Conservation (phyloP, 2,329 filamentous ascomycete species). For the Aspergillus sp. region DNA sequence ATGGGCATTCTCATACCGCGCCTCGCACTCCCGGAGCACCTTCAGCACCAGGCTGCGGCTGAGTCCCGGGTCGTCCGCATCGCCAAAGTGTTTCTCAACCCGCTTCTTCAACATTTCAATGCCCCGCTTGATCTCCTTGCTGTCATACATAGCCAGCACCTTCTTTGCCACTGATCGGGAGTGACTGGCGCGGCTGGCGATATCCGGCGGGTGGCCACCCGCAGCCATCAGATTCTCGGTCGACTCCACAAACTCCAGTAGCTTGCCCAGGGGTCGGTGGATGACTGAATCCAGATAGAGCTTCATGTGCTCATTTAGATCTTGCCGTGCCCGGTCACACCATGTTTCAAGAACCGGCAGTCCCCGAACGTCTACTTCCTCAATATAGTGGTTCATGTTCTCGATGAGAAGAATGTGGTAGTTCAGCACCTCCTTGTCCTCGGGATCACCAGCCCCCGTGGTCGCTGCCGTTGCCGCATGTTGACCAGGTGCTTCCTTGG, state of each 20-base stretch:
- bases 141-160: constrained; percentile 72
- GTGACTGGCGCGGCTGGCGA: constrained; percentile 78
- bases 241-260: constrained; percentile 87
- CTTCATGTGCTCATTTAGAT: constrained; percentile 80
- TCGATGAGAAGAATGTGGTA: constrained; percentile 97
- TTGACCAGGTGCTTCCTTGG: constrained; percentile 62
- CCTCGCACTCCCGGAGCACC: constrained; percentile 58
- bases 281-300: constrained; percentile 86
- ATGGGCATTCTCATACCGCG: constrained; percentile 49
- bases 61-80: constrained; percentile 69
- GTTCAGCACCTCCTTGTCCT: constrained; percentile 95
- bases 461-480: constrained; percentile 41
- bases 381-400: constrained; percentile 97
- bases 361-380: constrained; percentile 74
- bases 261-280: constrained; percentile 79
- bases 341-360: constrained; percentile 77
- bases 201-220: constrained; percentile 50
- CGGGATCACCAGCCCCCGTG: constrained; percentile 56
- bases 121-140: constrained; percentile 82
- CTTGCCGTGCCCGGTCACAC: constrained; percentile 70
- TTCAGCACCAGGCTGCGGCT: constrained; percentile 56
- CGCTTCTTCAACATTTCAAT: constrained; percentile 84
- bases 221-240: constrained; percentile 68
- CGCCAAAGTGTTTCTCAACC: constrained; percentile 95
- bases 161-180: constrained; percentile 81